Percentiles rank a stretch among this genome's conserved stretches.
Conservation (phyloP, 495 filamentous ascomycete genomes). For the Penicillium soppii region DNA sequence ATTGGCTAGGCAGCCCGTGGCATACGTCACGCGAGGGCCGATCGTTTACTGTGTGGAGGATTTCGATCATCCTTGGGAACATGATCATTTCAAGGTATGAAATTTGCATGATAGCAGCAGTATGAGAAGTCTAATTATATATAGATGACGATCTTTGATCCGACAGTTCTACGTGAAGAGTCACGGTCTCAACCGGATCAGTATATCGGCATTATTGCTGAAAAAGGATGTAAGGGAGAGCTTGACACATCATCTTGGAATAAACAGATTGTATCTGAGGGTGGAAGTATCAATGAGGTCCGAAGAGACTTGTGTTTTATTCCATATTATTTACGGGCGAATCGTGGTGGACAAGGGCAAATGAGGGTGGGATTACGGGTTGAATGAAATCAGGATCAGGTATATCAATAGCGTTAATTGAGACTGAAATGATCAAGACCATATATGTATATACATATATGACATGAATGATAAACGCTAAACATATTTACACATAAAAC, state of each 20-base stretch:
- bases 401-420: too few species aligned
- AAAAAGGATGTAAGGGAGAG: conserved; percentile 31
- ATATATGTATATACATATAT: too few species aligned
- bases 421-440: too few species aligned
- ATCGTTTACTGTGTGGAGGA: conserved; percentile 61
- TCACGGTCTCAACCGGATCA: conserved; percentile 17
- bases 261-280: conserved; percentile 20
- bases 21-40: conserved; percentile 53
- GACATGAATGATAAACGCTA: too few species aligned
- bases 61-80: conserved; percentile 55
- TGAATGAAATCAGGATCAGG: too few species aligned
- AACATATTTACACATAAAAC: too few species aligned
- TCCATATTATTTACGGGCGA: conserved; percentile 52
- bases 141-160: conserved; percentile 23
- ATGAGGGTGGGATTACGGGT: conserved; percentile 42
- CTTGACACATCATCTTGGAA: conserved; percentile 29
- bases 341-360: conserved; percentile 50
- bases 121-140: too few species aligned
- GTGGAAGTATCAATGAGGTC: conserved; percentile 8
- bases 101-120: not conserved
- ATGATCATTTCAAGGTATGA: conserved; percentile 54
- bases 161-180: conserved; percentile 19
- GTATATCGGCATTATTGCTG: conserved; percentile 35
- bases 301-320: conserved; percentile 41
- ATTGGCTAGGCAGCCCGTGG: conserved; percentile 48